These are phyloP conservation scores for Cystofilobasidium capitatum DNA, from an alignment of 768 basidiomycete species.

Conservation along the genomic window DNA sequence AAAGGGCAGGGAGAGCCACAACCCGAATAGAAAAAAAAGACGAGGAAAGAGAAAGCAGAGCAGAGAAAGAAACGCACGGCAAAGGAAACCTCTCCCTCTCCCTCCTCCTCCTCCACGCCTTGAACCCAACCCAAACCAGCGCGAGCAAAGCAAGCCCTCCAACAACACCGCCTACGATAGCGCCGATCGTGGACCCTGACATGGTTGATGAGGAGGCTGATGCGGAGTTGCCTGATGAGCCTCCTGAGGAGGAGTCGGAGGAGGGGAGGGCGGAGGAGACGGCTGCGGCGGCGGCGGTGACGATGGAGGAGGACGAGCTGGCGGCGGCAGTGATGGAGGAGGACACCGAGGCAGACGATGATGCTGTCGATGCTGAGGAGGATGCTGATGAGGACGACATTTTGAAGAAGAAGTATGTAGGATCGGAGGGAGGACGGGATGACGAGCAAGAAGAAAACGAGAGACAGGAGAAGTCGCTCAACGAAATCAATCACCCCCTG, in stretches of 20 bases:
- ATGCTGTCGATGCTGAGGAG: background rate
- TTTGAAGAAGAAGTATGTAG: background rate
- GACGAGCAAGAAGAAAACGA: background rate
- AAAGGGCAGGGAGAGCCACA: too few species aligned
- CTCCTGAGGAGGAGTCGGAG: background rate
- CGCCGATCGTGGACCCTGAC: constrained; percentile 1
- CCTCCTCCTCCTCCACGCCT: background rate
- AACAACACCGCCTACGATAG: constrained; percentile 1
- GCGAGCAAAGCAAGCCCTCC: background rate
- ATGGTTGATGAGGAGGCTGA: background rate
- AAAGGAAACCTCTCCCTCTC: constrained; percentile 5
- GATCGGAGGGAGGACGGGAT: background rate
- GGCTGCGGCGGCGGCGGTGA: background rate
- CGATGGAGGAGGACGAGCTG: background rate
- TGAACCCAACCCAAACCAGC: background rate
- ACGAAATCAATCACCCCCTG: background rate
- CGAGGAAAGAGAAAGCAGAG: too few species aligned
- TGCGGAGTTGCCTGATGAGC: background rate
- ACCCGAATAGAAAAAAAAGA: too few species aligned
- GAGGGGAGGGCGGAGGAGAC: background rate
- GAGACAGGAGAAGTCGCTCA: background rate
- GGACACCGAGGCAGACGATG: background rate
- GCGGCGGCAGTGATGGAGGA: background rate
- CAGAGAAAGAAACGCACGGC: constrained; percentile 8
- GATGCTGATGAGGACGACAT: background rate